These are phyloP conservation scores for Coelastrella sp. DNA, from an alignment of 139 green algal species.

Conservation along the genomic window DNA sequence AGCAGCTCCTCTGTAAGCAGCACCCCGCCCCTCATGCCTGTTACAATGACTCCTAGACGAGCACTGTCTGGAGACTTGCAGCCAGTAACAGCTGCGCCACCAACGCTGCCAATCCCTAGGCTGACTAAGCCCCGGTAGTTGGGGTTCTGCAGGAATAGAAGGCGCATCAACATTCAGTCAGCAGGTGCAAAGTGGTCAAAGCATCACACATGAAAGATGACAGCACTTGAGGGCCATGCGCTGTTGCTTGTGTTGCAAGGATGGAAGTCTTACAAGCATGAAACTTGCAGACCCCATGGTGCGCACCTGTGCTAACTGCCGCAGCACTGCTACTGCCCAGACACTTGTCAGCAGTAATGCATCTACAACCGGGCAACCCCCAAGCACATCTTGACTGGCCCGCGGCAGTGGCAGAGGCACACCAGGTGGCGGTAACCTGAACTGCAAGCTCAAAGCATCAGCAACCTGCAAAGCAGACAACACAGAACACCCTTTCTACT, in stretches of 20 bases:
- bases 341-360: constrained; percentile 78
- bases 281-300: too few relatives aligned
- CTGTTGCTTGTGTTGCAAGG: not conserved
- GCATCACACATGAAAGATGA: not conserved
- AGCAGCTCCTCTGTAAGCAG: constrained; percentile 44
- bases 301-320: constrained; percentile 71
- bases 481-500: too few relatives aligned
- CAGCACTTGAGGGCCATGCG: not conserved
- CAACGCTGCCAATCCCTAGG: constrained; percentile 80
- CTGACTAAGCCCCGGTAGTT: constrained; percentile 70
- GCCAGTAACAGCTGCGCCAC: constrained; percentile 55
- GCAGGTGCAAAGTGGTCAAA: not conserved
- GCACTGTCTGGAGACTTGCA: constrained; percentile 66
- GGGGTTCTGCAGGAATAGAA: constrained; percentile 26
- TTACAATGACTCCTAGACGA: constrained; percentile 61
- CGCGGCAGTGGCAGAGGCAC: constrained; percentile 60
- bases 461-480: constrained; percentile 59
- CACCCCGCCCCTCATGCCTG: constrained; percentile 21
- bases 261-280: not conserved
- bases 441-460: constrained; percentile 85
- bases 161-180: not conserved
- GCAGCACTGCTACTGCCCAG: constrained; percentile 88
- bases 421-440: constrained; percentile 80
- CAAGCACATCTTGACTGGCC: constrained; percentile 61
- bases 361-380: constrained; percentile 75